Evolutionary conservation across 2,329 filamentous ascomycete species (phyloP), one percentile per base, ranked within the genome.

Genomic region (Diatrype stigma): DNA sequence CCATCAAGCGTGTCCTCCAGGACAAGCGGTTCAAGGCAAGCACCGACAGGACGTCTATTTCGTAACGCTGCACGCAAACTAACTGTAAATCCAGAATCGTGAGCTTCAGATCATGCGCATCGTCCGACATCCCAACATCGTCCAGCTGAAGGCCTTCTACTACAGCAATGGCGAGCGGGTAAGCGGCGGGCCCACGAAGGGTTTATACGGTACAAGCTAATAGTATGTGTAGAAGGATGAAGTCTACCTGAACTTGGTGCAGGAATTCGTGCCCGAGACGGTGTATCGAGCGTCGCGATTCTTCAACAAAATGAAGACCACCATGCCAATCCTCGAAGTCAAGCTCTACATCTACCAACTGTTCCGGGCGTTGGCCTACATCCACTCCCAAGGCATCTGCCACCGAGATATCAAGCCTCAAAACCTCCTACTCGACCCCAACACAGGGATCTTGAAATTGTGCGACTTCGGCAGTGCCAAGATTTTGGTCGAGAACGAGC

Each of bases 291-390:
- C 94, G 42, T 97, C 94, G 57, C 87, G 94, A 65, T 97, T 96
- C 77, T 99, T 99, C 82, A 97, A 95, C 81, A 99, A 99, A 79
- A 87, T 97, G 87, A 99, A 97, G 85, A 96, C 92, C 6, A 96
- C 93, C 48, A 99, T 99, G 94, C 94, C 94, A 16, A 96, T 93
- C 63, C 84, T 99, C 63, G 94, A 99, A 73, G 91, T 97, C 69
- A 99, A 99, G 80, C 87, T 99, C 56, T 99, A 97, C 80, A 99
- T 93, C 70, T 99, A 99, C 76, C 94, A 99, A 78, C 87, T 99
- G 50, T 99, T 99, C 84, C 87, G 94, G 63, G 96, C 94, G 34
- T 81, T 99, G 62, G 94, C 94, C 67, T 99, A 99, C 75, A 99
- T 99, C 63, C 94, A 99, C 75, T 97, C 94, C 10, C 93, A 96